These are phyloP conservation scores for Starmera stellimalicola DNA, from an alignment of 1,139 yeast species.

Conservation along the genomic window DNA sequence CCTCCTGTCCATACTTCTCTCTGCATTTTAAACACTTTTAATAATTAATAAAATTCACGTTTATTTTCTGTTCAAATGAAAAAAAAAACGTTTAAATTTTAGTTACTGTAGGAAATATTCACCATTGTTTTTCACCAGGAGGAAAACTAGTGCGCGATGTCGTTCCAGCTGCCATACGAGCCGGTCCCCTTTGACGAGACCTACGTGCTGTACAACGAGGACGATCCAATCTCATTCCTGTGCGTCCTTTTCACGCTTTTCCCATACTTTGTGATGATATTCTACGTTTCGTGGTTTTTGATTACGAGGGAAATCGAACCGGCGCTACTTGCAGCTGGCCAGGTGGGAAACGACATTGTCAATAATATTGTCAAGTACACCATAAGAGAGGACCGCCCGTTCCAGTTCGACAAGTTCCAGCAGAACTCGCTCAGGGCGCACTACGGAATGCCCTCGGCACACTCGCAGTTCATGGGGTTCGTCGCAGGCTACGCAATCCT, in stretches of 20 bases:
- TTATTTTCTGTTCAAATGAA: no score
- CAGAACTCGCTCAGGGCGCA: constrained; percentile 41
- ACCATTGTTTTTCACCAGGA: no score
- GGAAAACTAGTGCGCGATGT: no score
- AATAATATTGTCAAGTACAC: constrained; percentile 60
- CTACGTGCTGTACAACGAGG: constrained; percentile 68
- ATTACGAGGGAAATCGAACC: constrained; percentile 81
- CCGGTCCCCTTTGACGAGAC: constrained; percentile 46
- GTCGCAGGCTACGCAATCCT: constrained; percentile 57
- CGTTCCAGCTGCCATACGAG: constrained; percentile 2
- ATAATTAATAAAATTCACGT: no score
- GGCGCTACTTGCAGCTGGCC: constrained; percentile 77
- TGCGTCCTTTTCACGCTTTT: constrained; percentile 69
- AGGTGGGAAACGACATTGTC: constrained; percentile 63
- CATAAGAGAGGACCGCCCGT: constrained; percentile 71
- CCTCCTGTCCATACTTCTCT: neutral
- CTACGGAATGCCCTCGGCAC: constrained; percentile 97
- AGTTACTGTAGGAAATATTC: no score
- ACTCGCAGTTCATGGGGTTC: constrained; percentile 91
- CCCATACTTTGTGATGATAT: constrained; percentile 76
- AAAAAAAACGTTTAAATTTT: no score
- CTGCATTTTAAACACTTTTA: no score
- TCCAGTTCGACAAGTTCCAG: constrained; percentile 40
- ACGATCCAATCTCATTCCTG: constrained; percentile 48
- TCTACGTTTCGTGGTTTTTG: constrained; percentile 77